Conservation (phyloP, 2,329 filamentous ascomycete species). For the Lomentospora prolificans region DNA sequence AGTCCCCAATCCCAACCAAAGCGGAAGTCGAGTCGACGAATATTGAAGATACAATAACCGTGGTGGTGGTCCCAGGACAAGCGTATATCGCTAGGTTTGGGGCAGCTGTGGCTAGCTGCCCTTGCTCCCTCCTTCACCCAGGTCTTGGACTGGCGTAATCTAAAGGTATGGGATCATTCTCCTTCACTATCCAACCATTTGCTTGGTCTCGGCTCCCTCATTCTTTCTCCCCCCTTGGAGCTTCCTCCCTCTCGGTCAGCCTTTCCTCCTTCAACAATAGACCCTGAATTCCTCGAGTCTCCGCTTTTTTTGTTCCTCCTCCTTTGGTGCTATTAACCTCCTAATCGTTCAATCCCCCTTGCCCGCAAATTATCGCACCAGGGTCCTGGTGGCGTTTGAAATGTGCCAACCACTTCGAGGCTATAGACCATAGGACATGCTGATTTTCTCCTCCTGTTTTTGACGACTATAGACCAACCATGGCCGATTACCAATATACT, state of each 20-base stretch:
- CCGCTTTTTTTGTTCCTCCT: neutral
- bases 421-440: conserved; percentile 17
- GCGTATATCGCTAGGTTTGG: neutral
- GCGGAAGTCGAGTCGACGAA: neutral
- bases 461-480: conserved; percentile 21
- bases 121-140: neutral
- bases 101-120: conserved; percentile 6
- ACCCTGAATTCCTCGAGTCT: neutral
- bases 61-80: neutral
- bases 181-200: neutral
- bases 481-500: conserved; percentile 48
- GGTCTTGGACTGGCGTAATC: conserved; percentile 6
- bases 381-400: neutral
- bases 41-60: neutral
- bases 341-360: neutral
- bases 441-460: conserved; percentile 11
- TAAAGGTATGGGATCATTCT: conserved; percentile 7
- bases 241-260: neutral
- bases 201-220: conserved; percentile 3
- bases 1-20: neutral
- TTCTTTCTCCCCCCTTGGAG: neutral
- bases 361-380: conserved; percentile 2
- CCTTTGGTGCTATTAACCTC: neutral
- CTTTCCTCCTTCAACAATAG: neutral
- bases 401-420: conserved; percentile 5